Conservation (phyloP, 176 grass and related monocot genomes). For the Poa annua region DNA sequence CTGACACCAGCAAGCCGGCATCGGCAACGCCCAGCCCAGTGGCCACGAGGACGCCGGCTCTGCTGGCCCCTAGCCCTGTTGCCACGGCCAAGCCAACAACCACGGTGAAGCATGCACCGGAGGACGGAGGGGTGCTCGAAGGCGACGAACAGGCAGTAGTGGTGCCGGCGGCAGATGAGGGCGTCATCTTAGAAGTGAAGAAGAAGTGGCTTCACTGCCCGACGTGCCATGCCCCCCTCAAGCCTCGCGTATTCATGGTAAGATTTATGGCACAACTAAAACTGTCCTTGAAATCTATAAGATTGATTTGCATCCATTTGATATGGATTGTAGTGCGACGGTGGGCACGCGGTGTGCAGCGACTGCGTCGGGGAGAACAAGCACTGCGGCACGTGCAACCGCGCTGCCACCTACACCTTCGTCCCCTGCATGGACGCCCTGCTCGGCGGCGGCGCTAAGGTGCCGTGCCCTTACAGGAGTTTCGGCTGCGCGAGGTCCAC, state of each 20-base stretch:
- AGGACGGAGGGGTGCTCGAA: not conserved
- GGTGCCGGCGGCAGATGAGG: not conserved
- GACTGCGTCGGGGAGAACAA: not conserved
- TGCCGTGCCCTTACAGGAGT: slow-evolving; percentile 1
- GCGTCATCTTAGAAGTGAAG: not conserved
- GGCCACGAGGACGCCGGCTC: not conserved
- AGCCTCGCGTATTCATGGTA: slow-evolving; percentile 3
- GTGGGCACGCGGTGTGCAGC: slow-evolving; percentile 1
- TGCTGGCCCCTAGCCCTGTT: not conserved
- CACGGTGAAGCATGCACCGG: not conserved
- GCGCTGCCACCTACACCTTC: not conserved
- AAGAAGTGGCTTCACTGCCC: slow-evolving; percentile 1
- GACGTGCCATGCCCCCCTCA: not conserved
- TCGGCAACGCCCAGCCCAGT: not conserved
- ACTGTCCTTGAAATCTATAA: not conserved
- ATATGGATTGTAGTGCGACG: not conserved
- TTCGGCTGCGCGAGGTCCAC: slow-evolving; percentile 6
- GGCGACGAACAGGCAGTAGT: not conserved
- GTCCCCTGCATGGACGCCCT: not conserved
- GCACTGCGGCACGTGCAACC: slow-evolving; percentile 2
- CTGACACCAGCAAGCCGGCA: not conserved
- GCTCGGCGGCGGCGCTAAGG: not conserved
- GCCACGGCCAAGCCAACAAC: not conserved
- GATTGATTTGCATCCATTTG: not conserved
- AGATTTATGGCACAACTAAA: not conserved